Base-by-base conservation (phyloP, 805 yeast genomes). In the Yarrowia sp. region DNA sequence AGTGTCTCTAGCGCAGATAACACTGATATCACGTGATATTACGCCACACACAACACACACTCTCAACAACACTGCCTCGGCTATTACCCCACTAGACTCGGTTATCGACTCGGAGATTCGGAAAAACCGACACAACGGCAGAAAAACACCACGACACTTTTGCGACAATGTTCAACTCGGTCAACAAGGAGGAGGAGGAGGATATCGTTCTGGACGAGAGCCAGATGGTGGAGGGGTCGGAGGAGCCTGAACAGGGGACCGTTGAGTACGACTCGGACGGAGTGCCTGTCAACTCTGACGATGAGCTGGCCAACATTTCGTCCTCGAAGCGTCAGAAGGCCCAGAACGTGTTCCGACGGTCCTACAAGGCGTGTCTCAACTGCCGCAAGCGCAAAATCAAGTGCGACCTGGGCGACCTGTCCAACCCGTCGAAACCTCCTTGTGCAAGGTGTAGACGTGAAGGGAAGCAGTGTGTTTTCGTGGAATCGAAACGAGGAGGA, bases 401-500 rank as follows among this genome's bases (percentile, higher is more conserved):
- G 71, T 92, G 98, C 77, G 96, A 91, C 72, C 76, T 92, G 69
- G 97, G 96, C 1, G 84, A 86, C 9, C 83, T 86, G 8, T 87
- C 85, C 58, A 81, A 81, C 67, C 96, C 96, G 0, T 79, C 80
- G 50, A 85, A 84, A 4, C 95, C 96, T 3, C 95, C 96, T 3
- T 92, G 98, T 79, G 86, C 84, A 1, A 77, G 98, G 58, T 92
- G 98, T 71, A 81, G 82, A 67, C 80, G 98, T 48, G 97, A 92
- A 72, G 79, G 96, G 14, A 84, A 84, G 69, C 91, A 87, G 69
- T 92, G 98, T 75, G 86, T 87, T 14, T 85, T 89, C 68, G 81
- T 82, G n/a, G 85, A 83, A 33, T 79, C 82, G 50, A 77, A 83
- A 48, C 78, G 89, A 67, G 87, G 88, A 15, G 84, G 84, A 1